Base-by-base conservation (phyloP, 163 green algal genomes). In the Volvox carteri region DNA sequence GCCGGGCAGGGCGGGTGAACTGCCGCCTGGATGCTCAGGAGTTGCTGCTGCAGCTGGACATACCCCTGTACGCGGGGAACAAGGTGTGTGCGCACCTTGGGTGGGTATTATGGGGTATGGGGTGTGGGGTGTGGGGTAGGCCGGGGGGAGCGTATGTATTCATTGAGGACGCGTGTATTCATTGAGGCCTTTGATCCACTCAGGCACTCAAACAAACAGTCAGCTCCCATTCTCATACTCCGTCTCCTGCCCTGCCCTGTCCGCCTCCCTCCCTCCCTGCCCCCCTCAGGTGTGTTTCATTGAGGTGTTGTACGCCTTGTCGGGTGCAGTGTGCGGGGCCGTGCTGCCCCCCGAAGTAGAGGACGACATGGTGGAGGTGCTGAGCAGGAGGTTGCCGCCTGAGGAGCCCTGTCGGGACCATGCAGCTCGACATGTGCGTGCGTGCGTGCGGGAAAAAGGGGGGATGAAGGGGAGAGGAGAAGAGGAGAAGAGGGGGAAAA, bases 221-320 rank as follows among this genome's bases (percentile, higher is more conserved):
- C n/a, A 25, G 19, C 58, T 14, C 6, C 8, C 4, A n/a, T 75
- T 44, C 65, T 11, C 65, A n/a, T 75, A 21, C 28, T 7, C 65
- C 65, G 11, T 30, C 11, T 30, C 65, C 58, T 30, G 18, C 65
- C 68, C 33, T 23, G 19, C 56, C 56, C 19, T 35, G 19, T 23
- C 14, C 28, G 19, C 56, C 19, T 9, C 56, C 56, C 56, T 35
- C 56, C 56, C 19, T 9, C 56, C 56, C 56, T 33, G 19, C 56
- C 19, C 5, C 37, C 68, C 2, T 18, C n/a, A 77, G 78, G 78
- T 96, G 19, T 91, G 95, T 90, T 97, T 96, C 84, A 52, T 95
- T 28, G 95, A 97, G 87, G 94, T 92, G 28, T 81, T 97, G 78
- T 93, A 97, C 87, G 92, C 93, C 18, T 93, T 97, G 41, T 89